Evolutionary conservation across 305 asterid species (phyloP).

Genomic region (Euphrasia arctica): DNA sequence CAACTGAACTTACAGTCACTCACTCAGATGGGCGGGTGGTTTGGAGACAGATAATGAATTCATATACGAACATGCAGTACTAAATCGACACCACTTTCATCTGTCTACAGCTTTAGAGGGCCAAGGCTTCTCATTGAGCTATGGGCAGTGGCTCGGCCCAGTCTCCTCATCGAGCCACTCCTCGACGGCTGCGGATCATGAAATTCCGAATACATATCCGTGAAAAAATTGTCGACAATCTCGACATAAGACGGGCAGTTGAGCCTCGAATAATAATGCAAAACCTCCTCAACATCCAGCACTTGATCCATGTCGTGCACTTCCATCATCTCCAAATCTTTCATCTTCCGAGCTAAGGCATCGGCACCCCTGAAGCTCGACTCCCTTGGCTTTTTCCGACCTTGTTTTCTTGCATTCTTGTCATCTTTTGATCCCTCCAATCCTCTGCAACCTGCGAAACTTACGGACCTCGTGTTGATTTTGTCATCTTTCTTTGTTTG

Average conservation of each 20-base stretch:
- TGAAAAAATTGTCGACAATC: constrained; percentile 59
- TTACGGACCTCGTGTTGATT: constrained; percentile 24
- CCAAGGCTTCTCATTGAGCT: constrained; percentile 54
- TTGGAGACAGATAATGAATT: not conserved
- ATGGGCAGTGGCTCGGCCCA: constrained; percentile 33
- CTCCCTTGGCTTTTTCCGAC: constrained; percentile 19
- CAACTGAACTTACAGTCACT: too few species aligned
- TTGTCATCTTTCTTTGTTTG: constrained; percentile 29
- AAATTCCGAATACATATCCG: constrained; percentile 66
- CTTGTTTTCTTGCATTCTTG: constrained; percentile 23
- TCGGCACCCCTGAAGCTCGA: constrained; percentile 24
- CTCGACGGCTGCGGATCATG: constrained; percentile 36
- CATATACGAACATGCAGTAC: not conserved
- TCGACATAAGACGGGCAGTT: constrained; percentile 59
- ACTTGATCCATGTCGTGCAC: constrained; percentile 56
- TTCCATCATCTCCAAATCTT: constrained; percentile 66
- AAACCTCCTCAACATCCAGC: constrained; percentile 69
- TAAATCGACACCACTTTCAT: not conserved
- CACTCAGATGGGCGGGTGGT: not conserved
- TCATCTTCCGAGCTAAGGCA: constrained; percentile 54
- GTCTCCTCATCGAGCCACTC: constrained; percentile 53
- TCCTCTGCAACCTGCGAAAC: constrained; percentile 26
- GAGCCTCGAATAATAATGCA: constrained; percentile 61
- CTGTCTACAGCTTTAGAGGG: constrained; percentile 41
- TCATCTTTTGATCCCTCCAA: constrained; percentile 28